Percentiles rank a stretch among this genome's conserved stretches.
phyloP scores from a whole-genome alignment of 768 basidiomycete genomes.

The Leucocoprinus sp. region DNA sequence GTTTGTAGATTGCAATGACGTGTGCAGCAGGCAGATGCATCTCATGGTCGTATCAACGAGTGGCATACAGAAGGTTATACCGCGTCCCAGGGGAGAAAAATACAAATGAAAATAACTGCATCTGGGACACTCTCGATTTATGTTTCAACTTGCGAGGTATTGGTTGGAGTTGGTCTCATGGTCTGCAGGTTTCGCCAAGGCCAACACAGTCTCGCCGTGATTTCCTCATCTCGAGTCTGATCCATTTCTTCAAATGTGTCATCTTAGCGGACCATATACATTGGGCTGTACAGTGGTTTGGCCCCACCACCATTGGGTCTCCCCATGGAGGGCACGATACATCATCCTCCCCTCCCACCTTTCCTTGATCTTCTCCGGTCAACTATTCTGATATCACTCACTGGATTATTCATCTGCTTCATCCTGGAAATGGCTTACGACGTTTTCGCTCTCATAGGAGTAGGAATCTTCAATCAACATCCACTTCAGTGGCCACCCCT shows the following conservation, averaged over 20 bases:
- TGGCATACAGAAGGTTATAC: slow-evolving; percentile 24
- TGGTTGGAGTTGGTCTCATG: slow-evolving; percentile 54
- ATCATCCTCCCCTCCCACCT: slow-evolving; percentile 28
- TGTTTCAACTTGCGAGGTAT: slow-evolving; percentile 43
- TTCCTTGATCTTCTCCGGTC: slow-evolving; percentile 34
- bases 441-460: slow-evolving; percentile 32
- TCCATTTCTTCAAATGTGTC: slow-evolving; percentile 26
- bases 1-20: slow-evolving; percentile 26
- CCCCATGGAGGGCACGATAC: slow-evolving; percentile 34
- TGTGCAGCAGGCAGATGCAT: slow-evolving; percentile 29
- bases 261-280: slow-evolving; percentile 38
- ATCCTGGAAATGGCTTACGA: slow-evolving; percentile 37
- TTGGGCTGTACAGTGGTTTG: slow-evolving; percentile 37
- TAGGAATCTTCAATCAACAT: slow-evolving; percentile 38
- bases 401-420: slow-evolving; percentile 37
- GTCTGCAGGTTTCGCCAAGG: slow-evolving; percentile 32
- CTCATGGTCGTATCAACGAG: slow-evolving; percentile 31
- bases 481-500: slow-evolving; percentile 56
- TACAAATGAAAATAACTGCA: slow-evolving; percentile 11
- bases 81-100: slow-evolving; percentile 4
- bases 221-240: slow-evolving; percentile 29
- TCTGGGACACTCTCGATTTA: slow-evolving; percentile 32
- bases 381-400: slow-evolving; percentile 30
- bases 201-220: slow-evolving; percentile 24
- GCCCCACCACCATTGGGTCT: slow-evolving; percentile 33